These are phyloP conservation scores for Physaria fendleri DNA, from an alignment of 345 rosid genomes.

Conservation along the genomic window DNA sequence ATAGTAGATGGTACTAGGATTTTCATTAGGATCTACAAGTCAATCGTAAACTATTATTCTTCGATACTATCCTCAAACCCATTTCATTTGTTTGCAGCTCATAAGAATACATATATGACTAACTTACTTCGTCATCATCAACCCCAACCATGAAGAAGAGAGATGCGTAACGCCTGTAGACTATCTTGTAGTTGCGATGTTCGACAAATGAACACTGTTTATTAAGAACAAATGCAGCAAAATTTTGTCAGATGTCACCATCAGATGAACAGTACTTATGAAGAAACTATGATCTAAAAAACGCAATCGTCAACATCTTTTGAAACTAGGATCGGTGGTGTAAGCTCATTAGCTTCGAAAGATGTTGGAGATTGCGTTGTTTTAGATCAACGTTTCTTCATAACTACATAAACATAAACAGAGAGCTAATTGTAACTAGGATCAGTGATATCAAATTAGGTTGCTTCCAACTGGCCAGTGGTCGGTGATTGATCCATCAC, in stretches of 20 bases:
- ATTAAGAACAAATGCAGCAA: neutral
- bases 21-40: neutral
- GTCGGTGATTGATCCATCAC: neutral
- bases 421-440: neutral
- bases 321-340: too few species aligned
- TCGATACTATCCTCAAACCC: neutral
- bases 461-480: neutral
- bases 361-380: too few species aligned
- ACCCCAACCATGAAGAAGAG: conserved; percentile 95
- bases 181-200: conserved; percentile 96
- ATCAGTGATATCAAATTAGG: neutral
- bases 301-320: neutral
- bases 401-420: neutral
- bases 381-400: too few species aligned
- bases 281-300: neutral
- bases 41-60: neutral
- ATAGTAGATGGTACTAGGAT: neutral
- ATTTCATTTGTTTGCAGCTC: neutral
- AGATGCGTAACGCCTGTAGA: conserved; percentile 90
- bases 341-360: too few species aligned
- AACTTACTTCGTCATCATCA: conserved; percentile 83
- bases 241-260: neutral
- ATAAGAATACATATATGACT: neutral
- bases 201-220: conserved; percentile 93
- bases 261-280: neutral